Base-by-base conservation (phyloP, 495 filamentous ascomycete genomes). In the Neurospora sp. region DNA sequence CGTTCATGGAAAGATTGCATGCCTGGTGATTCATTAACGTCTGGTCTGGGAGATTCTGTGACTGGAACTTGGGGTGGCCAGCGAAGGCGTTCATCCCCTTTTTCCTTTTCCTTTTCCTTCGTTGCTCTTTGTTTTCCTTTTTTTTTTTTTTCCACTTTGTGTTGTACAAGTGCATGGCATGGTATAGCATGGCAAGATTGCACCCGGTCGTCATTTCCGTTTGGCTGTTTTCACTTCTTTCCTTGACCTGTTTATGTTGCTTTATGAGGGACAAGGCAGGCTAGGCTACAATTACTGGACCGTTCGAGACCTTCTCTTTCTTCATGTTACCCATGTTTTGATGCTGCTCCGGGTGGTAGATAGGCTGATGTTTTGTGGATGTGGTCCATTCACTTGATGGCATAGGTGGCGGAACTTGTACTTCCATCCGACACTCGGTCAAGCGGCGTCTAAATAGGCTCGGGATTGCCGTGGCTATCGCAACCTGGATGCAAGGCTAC, bases 111-210 rank as follows among this genome's bases (percentile, higher is more conserved):
- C 27, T 65, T 65, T 35, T 61, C 53, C 14, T 14, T 35, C 27
- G 27, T 61, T 71, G 42, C 40, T 61, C 16, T 48, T 72, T 73
- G 38, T 71, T 48, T 71, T 42, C n/a, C 42, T 69, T 72, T 44
- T 71, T 71, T 69, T 61, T 41, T 16, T 31, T 40, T 71, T 69
- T 45, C n/a, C 53, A 14, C n/a, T 35, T 69, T 27, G 48, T 53
- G 4, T 22, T 61, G 53, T 65, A 18, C 53, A 65, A 65, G 41
- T 41, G 48, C 22, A 35, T 45, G 48, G 40, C 71, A 70, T 40
- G 69, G 69, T 69, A 69, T 69, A 65, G 53, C 53, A 65, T 65
- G 53, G 53, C 53, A 65, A 65, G 53, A 65, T 65, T 65, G 53
- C 53, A 65, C 53, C 53, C 31, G 27, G 53, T 35, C 14, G 53